Conservation (phyloP, 2,329 filamentous ascomycete genomes). For the Diaporthe amygdali region DNA sequence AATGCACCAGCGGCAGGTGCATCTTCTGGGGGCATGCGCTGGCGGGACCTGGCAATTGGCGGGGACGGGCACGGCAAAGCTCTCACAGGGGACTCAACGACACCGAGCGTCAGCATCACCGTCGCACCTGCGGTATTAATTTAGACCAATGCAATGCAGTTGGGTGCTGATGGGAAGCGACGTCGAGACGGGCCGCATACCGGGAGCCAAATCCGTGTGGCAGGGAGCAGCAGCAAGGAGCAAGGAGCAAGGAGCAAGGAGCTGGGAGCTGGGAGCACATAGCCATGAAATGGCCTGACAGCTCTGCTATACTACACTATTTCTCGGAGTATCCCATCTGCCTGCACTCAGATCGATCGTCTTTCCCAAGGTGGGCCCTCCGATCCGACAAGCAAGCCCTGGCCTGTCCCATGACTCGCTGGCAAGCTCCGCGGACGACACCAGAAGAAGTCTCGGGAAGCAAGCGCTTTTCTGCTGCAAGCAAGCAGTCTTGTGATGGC, state of each 20-base stretch:
- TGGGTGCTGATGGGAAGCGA: neutral
- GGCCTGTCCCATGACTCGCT: conserved; percentile 4
- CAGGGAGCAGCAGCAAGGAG: neutral
- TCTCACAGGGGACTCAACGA: neutral
- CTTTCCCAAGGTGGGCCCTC: neutral
- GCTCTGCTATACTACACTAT: neutral
- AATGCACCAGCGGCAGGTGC: conserved; percentile 11
- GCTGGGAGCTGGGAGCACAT: neutral
- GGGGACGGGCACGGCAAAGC: neutral
- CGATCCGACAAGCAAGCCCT: neutral
- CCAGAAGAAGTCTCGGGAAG: neutral
- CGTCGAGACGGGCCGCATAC: neutral
- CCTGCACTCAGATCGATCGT: conserved; percentile 11
- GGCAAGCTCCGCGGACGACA: neutral
- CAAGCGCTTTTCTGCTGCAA: too few species aligned
- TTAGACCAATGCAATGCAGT: neutral
- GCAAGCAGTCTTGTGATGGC: neutral
- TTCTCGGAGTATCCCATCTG: neutral
- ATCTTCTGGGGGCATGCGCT: too few species aligned
- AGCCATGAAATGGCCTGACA: neutral
- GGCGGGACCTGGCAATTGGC: neutral
- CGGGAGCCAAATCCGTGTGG: conserved; percentile 14
- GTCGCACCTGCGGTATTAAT: conserved; percentile 10
- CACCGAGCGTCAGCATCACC: neutral
- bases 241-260: neutral